A percentile compares a stretch with the other conserved stretches of the same genome.
These are phyloP conservation scores for Chaetomiaceae sp. DNA, from an alignment of 2,329 filamentous ascomycete genomes.

Conservation along the genomic window DNA sequence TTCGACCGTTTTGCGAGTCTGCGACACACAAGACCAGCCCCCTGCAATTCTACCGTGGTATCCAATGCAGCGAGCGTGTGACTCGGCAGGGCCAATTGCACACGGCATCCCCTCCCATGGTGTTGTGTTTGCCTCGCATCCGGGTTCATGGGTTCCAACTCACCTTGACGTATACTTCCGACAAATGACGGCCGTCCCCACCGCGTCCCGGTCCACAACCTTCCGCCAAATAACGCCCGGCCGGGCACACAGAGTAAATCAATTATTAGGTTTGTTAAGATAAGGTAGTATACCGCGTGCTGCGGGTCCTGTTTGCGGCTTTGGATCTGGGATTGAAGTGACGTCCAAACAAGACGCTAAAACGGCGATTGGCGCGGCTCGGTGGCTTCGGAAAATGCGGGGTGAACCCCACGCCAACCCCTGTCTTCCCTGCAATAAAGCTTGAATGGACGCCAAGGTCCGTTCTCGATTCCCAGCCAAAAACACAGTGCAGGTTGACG, in stretches of 20 bases:
- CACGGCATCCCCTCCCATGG: too few relatives aligned
- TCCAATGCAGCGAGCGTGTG: too few relatives aligned
- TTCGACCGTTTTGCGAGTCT: background rate
- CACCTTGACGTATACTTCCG: background rate
- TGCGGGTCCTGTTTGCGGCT: too few relatives aligned
- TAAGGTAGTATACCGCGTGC: too few relatives aligned
- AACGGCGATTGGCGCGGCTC: slow-evolving; percentile 9
- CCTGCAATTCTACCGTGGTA: too few relatives aligned
- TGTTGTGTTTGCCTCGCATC: background rate
- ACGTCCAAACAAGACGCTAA: background rate
- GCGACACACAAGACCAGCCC: background rate
- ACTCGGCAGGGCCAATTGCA: too few relatives aligned
- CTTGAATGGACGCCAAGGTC: slow-evolving; percentile 3
- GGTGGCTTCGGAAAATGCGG: slow-evolving; percentile 2
- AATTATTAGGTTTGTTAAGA: too few relatives aligned
- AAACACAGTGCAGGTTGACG: too few relatives aligned
- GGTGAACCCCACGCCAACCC: background rate
- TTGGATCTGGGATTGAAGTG: background rate
- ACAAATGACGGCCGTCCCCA: background rate
- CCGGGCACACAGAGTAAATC: too few relatives aligned
- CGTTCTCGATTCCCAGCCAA: too few relatives aligned
- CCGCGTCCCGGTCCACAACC: background rate
- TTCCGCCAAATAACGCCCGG: background rate
- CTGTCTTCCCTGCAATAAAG: background rate
- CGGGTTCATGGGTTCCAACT: slow-evolving; percentile 2